A percentile compares a stretch with the other conserved stretches of the same genome.
Conservation (phyloP, 208 protist genomes). For the Trypanosoma congolense region DNA sequence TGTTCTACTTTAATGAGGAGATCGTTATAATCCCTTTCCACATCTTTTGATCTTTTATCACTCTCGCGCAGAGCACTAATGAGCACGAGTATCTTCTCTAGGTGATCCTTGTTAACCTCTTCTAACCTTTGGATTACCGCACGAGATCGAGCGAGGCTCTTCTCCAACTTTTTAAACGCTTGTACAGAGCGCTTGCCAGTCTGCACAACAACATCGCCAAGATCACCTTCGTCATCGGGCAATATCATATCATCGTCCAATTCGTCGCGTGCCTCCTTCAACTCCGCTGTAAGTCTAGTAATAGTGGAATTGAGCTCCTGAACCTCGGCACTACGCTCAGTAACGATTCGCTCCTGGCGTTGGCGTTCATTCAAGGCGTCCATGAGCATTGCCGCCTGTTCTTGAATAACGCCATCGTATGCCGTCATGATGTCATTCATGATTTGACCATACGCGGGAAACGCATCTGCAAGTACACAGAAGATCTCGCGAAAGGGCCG, state of each 20-base stretch:
- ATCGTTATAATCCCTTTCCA: constrained; percentile 38
- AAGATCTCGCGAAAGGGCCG: constrained; percentile 75
- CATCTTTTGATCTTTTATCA: constrained; percentile 60
- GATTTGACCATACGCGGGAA: constrained; percentile 62
- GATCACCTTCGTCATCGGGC: neutral
- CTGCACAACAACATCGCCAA: neutral
- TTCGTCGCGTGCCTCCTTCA: constrained; percentile 26
- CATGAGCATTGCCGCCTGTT: constrained; percentile 59
- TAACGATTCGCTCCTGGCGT: constrained; percentile 17
- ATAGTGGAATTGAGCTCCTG: constrained; percentile 31
- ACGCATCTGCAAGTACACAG: constrained; percentile 50
- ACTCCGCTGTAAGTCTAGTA: constrained; percentile 25
- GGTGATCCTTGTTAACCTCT: constrained; percentile 43
- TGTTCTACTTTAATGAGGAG: constrained; percentile 55
- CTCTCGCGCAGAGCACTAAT: constrained; percentile 72
- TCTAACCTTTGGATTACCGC: constrained; percentile 43
- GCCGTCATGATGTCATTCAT: constrained; percentile 65
- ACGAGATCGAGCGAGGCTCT: constrained; percentile 32
- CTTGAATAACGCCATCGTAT: constrained; percentile 80
- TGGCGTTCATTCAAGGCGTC: constrained; percentile 31
- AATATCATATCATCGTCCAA: constrained; percentile 20
- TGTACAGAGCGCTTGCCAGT: neutral
- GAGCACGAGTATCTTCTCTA: constrained; percentile 76
- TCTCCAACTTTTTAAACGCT: constrained; percentile 17
- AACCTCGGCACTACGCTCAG: constrained; percentile 22